Conservation (phyloP, 345 rosid species). For the Erysimum cheiranthoides region DNA sequence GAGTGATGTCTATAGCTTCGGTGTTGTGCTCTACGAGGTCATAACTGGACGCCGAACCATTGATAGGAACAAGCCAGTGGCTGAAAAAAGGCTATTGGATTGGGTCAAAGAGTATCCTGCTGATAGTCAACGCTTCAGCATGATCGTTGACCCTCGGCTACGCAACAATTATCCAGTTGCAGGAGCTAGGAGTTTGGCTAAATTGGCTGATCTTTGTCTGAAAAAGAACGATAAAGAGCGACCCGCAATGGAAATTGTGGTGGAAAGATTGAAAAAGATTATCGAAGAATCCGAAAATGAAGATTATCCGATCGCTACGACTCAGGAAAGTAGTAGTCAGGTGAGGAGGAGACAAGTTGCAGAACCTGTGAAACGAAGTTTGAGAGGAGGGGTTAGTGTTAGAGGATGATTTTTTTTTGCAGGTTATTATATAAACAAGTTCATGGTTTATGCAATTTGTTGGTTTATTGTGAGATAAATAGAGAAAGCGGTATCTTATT, state of each 20-base stretch:
- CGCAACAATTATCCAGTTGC: conserved; percentile 56
- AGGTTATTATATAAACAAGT: conserved; percentile 3
- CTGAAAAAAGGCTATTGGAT: conserved; percentile 68
- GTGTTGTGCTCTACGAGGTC: conserved; percentile 83
- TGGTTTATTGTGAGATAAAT: conserved; percentile 8
- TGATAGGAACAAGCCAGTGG: conserved; percentile 69
- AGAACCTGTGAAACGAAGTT: conserved; percentile 28
- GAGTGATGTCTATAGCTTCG: conserved; percentile 92
- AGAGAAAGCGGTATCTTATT: conserved; percentile 2
- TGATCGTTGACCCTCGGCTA: conserved; percentile 73
- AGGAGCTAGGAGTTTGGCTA: conserved; percentile 68
- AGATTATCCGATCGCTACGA: conserved; percentile 2
- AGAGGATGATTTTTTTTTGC: conserved; percentile 29
- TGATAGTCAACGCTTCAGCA: conserved; percentile 62
- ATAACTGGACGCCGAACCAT: conserved; percentile 78
- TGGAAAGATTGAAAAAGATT: conserved; percentile 61
- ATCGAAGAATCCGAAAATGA: conserved; percentile 47
- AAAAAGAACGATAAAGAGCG: conserved; percentile 68
- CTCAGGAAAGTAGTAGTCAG: conserved; percentile 33
- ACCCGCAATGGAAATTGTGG: conserved; percentile 71
- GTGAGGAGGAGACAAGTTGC: conserved; percentile 22
- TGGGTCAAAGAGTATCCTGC: conserved; percentile 82
- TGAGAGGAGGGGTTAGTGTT: conserved; percentile 41
- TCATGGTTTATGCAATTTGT: conserved; percentile 6
- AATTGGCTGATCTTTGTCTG: conserved; percentile 74